Evolutionary conservation across 169 alveolate genomes (phyloP).

Genomic region (Eimeria maxima): DNA sequence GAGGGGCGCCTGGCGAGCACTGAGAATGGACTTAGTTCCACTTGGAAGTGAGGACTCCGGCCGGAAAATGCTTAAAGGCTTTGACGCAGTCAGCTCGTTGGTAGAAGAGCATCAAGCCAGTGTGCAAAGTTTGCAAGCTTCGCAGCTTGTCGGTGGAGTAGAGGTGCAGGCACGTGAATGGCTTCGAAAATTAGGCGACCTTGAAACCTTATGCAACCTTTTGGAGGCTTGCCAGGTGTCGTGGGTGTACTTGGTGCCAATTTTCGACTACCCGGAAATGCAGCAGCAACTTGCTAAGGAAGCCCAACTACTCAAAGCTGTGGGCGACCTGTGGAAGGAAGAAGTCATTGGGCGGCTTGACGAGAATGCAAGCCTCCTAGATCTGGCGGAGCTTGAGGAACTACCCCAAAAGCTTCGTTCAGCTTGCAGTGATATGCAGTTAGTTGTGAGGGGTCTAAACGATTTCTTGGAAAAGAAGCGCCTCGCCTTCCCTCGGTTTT

Average conservation of each 20-base stretch:
- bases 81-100: constrained; percentile 89
- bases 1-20: constrained; percentile 63
- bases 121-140: constrained; percentile 91
- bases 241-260: constrained; percentile 91
- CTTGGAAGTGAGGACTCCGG: constrained; percentile 87
- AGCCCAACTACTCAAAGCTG: constrained; percentile 85
- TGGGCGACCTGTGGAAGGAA: constrained; percentile 83
- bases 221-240: constrained; percentile 87
- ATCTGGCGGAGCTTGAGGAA: constrained; percentile 89
- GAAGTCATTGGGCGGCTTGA: constrained; percentile 80
- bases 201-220: constrained; percentile 85
- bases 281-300: constrained; percentile 89
- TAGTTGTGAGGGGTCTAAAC: constrained; percentile 93
- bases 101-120: constrained; percentile 93
- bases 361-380: constrained; percentile 84
- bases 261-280: constrained; percentile 91
- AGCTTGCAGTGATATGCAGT: constrained; percentile 92
- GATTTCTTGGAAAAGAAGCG: constrained; percentile 96
- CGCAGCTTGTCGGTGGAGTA: constrained; percentile 92
- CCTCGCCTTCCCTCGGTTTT: constrained; percentile 94
- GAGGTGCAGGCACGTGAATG: constrained; percentile 92
- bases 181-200: constrained; percentile 91
- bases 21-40: constrained; percentile 85
- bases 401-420: constrained; percentile 89
- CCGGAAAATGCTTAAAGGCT: constrained; percentile 88